Percentiles rank a stretch among this genome's conserved stretches.
Evolutionary conservation across 2,329 filamentous ascomycete genomes (phyloP).

Genomic region (Didymella lethalis): DNA sequence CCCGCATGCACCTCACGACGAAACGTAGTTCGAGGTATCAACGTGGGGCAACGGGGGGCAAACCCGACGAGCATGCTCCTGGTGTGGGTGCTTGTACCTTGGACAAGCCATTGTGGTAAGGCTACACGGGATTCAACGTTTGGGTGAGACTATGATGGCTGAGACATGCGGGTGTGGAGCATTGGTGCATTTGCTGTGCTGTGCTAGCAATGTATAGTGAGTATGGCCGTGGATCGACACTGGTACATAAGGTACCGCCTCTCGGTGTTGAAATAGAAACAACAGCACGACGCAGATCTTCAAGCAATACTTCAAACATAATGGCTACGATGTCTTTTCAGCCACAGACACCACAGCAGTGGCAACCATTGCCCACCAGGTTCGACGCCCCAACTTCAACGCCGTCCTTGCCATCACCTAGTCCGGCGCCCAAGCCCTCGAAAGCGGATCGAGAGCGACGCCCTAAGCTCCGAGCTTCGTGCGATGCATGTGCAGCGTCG

Average conservation of each 20-base stretch:
- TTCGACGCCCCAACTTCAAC: slow-evolving; percentile 16
- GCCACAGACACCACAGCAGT: slow-evolving; percentile 32
- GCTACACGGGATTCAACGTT: slow-evolving; percentile 20
- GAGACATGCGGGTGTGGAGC: slow-evolving; percentile 22
- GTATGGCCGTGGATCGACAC: slow-evolving; percentile 7
- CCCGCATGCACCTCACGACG: neutral
- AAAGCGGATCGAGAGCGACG: slow-evolving; percentile 28
- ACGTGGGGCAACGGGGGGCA: slow-evolving; percentile 16
- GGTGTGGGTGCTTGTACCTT: slow-evolving; percentile 14
- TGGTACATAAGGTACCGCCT: slow-evolving; percentile 18
- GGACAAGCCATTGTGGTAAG: slow-evolving; percentile 7
- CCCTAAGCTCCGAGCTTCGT: slow-evolving; percentile 47
- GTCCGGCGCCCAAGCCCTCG: slow-evolving; percentile 31
- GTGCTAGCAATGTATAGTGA: neutral
- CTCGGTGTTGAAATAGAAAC: slow-evolving; percentile 9
- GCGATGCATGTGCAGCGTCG: slow-evolving; percentile 49
- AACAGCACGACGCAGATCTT: slow-evolving; percentile 7
- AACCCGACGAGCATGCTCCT: slow-evolving; percentile 19
- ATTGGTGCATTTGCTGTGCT: slow-evolving; percentile 9
- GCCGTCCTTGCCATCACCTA: slow-evolving; percentile 28
- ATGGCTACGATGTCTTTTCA: slow-evolving; percentile 35
- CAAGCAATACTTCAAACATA: slow-evolving; percentile 6
- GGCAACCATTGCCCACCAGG: slow-evolving; percentile 29
- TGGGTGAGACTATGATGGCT: slow-evolving; percentile 19
- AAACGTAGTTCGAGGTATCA: slow-evolving; percentile 3